Base-by-base conservation (phyloP, 2,329 filamentous ascomycete species). In the Aspergillus intermedius region DNA sequence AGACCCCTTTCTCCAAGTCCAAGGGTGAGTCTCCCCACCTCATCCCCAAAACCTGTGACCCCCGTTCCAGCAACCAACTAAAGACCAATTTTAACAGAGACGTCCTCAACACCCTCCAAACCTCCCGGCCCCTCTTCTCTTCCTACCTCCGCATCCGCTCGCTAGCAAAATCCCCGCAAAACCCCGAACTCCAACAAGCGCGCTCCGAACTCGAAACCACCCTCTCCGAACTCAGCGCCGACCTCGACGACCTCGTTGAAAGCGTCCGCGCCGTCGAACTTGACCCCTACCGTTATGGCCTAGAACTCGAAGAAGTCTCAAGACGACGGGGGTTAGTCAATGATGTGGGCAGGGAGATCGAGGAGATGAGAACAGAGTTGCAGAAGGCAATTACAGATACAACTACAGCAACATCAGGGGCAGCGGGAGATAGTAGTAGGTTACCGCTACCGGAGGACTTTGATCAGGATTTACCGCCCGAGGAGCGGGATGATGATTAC, bases 81-180 rank as follows among this genome's bases (percentile, higher is more conserved):
- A 54, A 47, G 17, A 40, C 37, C 10, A 40, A 37, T 37, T 42
- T 51, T 52, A 45, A 50, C 66, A 95, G 90, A 72, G 93, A 98
- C 73, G 88, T 97, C 58, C 84, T 95, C 57, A 75, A 83, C 54
- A 87, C 94, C 52, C 83, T 98, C 55, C 80, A 86, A 56, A 82
- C 82, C 12, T 87, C 88, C 46, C 86, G 91, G 8, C 85, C 91
- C 46, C 83, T 96, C 49, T 96, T 96, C 77, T 84, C 87, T 55
- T 96, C 91, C 13, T 98, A 95, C 75, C 81, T 95, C 40, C 91
- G 93, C 65, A 98, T 98, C 73, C 88, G 90, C 64, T 93, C 90
- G 42, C 84, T 95, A 22, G 81, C 84, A 50, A 84, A 84, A 37
- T 79, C 81, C 7, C 73, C 84, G 12, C 77, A 77, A 40, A 91